Evolutionary conservation across 805 yeast genomes (phyloP).

Genomic region (Sugiyamaella mastotermitis): DNA sequence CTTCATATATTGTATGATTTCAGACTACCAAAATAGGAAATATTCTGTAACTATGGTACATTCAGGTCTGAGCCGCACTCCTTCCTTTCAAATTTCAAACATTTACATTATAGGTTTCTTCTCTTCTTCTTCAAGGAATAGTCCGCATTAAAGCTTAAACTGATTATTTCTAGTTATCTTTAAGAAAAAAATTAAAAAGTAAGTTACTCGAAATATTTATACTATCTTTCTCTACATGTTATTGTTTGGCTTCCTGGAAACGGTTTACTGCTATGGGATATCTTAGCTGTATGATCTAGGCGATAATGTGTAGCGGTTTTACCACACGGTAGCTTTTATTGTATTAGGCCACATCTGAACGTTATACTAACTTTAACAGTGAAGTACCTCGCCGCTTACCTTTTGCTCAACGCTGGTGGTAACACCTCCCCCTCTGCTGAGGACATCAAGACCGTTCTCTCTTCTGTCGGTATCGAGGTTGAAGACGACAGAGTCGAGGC

Average conservation of each 20-base stretch:
- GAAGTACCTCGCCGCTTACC: conserved; percentile 99
- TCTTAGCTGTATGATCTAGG: not conserved
- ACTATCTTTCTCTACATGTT: no score
- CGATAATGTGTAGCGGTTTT: not conserved
- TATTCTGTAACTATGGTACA: no score
- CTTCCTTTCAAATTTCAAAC: not conserved
- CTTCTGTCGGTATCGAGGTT: conserved; percentile 93
- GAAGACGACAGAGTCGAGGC: conserved; percentile 81
- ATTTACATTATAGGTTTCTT: not conserved
- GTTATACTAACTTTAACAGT: conserved; percentile 35
- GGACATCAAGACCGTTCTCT: conserved; percentile 81
- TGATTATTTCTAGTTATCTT: conserved; percentile 9
- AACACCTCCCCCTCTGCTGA: conserved; percentile 89
- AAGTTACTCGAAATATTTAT: conserved; percentile 1
- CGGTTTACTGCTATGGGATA: no score
- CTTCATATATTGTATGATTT: no score
- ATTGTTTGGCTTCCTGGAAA: no score
- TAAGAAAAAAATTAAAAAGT: conserved; percentile 17
- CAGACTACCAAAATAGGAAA: no score
- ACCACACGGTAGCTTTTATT: not conserved
- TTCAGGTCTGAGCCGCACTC: no score
- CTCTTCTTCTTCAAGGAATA: conserved; percentile 51
- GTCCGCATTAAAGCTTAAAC: conserved; percentile 47
- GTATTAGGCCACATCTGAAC: not conserved
- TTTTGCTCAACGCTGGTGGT: conserved; percentile 97